phyloP scores from a whole-genome alignment of 208 protist genomes.

The Leishmania aethiopica region DNA sequence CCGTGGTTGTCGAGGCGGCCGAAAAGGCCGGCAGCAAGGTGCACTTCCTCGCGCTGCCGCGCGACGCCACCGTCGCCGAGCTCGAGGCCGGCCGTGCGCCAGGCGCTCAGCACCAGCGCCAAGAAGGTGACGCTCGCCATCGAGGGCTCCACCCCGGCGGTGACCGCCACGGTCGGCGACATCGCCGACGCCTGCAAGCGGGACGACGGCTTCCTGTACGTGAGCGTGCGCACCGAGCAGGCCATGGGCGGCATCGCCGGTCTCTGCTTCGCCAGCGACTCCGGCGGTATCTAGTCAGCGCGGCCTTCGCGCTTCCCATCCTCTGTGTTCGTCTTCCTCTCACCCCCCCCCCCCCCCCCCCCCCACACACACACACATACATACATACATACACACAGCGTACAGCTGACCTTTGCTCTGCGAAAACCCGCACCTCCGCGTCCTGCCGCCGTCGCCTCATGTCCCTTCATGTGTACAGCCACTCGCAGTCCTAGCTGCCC shows the following conservation, averaged over 20 bases:
- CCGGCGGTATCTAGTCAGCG: no score
- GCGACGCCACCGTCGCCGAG: slow-evolving; percentile 20
- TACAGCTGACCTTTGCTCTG: no score
- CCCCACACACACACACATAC: no score
- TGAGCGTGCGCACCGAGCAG: slow-evolving; percentile 8
- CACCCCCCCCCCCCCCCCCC: background rate
- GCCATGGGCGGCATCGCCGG: background rate
- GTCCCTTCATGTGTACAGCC: no score
- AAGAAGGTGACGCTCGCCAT: slow-evolving; percentile 26
- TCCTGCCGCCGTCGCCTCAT: no score
- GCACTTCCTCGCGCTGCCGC: no score
- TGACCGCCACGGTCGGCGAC: slow-evolving; percentile 12
- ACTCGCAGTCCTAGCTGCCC: no score
- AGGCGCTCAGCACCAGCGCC: background rate
- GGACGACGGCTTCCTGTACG: slow-evolving; percentile 24
- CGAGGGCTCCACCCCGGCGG: slow-evolving; percentile 26
- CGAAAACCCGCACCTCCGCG: no score
- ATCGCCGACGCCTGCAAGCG: slow-evolving; percentile 9
- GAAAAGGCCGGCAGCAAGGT: no score
- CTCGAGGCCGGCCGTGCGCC: slow-evolving; percentile 21
- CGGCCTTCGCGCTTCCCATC: background rate
- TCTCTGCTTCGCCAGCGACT: background rate
- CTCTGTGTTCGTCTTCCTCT: background rate
- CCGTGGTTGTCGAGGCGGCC: no score
- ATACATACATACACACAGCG: no score